phyloP scores from a whole-genome alignment of 2,329 filamentous ascomycete genomes.

The Colletotrichum sp. region DNA sequence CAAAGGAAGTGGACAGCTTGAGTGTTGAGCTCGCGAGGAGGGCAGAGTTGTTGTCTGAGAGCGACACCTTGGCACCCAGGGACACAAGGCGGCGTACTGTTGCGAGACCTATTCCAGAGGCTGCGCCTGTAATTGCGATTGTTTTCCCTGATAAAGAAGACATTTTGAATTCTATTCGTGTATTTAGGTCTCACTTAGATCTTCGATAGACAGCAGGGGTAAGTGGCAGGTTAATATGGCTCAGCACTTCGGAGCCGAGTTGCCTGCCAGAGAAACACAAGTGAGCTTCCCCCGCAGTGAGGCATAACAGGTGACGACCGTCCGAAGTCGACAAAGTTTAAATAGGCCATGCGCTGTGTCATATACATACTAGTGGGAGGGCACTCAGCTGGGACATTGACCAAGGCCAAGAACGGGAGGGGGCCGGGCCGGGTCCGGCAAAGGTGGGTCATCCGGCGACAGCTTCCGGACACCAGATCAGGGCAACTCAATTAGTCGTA shows the following conservation, averaged over 20 bases:
- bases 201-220: not conserved
- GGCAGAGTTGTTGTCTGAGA: constrained; percentile 49
- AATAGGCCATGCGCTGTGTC: not conserved
- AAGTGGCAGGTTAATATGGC: not conserved
- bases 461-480: not conserved
- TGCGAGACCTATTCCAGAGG: constrained; percentile 53
- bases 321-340: not conserved
- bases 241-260: not conserved
- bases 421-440: not conserved
- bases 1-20: not conserved
- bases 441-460: not conserved
- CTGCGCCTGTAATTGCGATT: constrained; percentile 53
- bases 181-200: not conserved
- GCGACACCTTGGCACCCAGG: constrained; percentile 48
- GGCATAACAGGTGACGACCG: not conserved
- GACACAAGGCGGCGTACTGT: constrained; percentile 47
- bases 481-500: not conserved
- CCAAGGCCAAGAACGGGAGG: not conserved
- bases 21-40: constrained; percentile 28
- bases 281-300: not conserved
- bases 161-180: not conserved
- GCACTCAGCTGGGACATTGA: not conserved
- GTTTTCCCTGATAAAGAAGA: constrained; percentile 37
- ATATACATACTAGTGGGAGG: not conserved
- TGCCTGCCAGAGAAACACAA: not conserved